phyloP scores from a whole-genome alignment of 176 grass and related monocot species.

The Panicum miliaceum region DNA sequence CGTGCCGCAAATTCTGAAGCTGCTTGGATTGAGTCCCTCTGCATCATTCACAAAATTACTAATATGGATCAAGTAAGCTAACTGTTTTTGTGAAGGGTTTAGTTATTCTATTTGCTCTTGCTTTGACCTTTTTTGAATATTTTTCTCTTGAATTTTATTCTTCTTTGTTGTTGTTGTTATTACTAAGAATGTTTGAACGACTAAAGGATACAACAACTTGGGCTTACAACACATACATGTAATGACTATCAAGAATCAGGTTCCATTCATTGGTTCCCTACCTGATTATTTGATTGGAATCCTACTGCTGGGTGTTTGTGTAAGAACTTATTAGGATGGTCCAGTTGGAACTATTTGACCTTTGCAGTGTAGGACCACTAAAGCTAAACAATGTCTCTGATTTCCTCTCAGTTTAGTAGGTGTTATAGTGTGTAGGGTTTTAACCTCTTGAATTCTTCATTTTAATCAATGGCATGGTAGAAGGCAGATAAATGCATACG shows the following conservation, averaged over 20 bases:
- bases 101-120: constrained; percentile 14
- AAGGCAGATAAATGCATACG: not conserved
- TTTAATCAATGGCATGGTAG: not conserved
- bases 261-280: constrained; percentile 22
- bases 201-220: constrained; percentile 22
- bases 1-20: constrained; percentile 78
- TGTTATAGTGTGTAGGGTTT: constrained; percentile 1
- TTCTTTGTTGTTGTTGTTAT: constrained; percentile 14
- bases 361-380: not conserved
- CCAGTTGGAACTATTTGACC: not conserved
- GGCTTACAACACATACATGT: not conserved
- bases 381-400: constrained; percentile 22
- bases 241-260: constrained; percentile 21
- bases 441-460: constrained; percentile 17
- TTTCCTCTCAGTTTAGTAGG: constrained; percentile 16
- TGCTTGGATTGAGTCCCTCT: constrained; percentile 87
- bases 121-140: constrained; percentile 30
- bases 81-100: constrained; percentile 5
- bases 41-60: constrained; percentile 33
- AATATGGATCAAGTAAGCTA: constrained; percentile 38
- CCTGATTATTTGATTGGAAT: constrained; percentile 29
- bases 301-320: not conserved
- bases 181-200: constrained; percentile 4
- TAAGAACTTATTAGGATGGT: constrained; percentile 25
- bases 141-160: constrained; percentile 16